Percentiles rank a stretch among this genome's conserved stretches.
Evolutionary conservation across 192 early-diverging fungal genomes (phyloP).

Genomic region (Coemansia sp.): DNA sequence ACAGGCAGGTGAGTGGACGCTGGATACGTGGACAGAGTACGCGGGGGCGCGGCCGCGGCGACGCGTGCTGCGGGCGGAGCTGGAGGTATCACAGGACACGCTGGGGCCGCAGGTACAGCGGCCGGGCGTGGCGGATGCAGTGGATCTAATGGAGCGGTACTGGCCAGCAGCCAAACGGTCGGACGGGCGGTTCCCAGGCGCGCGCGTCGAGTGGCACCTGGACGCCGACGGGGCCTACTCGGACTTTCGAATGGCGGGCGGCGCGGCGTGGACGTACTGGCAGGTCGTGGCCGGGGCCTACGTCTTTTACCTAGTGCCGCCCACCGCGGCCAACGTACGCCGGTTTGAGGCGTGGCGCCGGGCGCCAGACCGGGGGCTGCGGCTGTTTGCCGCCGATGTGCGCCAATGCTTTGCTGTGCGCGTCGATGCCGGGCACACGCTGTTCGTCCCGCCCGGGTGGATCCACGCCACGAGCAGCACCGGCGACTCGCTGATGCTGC

Average conservation of each 20-base stretch:
- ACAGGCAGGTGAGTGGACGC: slow-evolving; percentile 68
- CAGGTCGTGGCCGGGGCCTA: slow-evolving; percentile 83
- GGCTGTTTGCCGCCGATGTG: slow-evolving; percentile 80
- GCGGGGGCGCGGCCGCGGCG: slow-evolving; percentile 57
- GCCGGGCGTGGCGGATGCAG: slow-evolving; percentile 72
- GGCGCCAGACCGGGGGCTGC: slow-evolving; percentile 63
- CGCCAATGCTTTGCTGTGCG: slow-evolving; percentile 72
- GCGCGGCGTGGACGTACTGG: slow-evolving; percentile 83
- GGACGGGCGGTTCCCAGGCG: slow-evolving; percentile 70
- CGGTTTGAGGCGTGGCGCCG: slow-evolving; percentile 88
- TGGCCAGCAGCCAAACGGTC: slow-evolving; percentile 68
- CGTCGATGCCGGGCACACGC: slow-evolving; percentile 74
- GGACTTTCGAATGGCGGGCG: slow-evolving; percentile 87
- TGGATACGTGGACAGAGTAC: slow-evolving; percentile 82
- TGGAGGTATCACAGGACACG: slow-evolving; percentile 74
- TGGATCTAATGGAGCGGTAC: slow-evolving; percentile 84
- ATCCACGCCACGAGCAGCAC: slow-evolving; percentile 93
- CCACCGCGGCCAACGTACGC: slow-evolving; percentile 74
- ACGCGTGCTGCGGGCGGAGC: slow-evolving; percentile 76
- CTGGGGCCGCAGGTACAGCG: slow-evolving; percentile 63
- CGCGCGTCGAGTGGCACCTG: slow-evolving; percentile 91
- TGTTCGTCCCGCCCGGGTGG: slow-evolving; percentile 95
- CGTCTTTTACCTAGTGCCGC: slow-evolving; percentile 84
- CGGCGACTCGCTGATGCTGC: slow-evolving; percentile 80
- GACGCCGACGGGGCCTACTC: slow-evolving; percentile 87